Conservation (phyloP, 345 rosid species). For the Iberis pinnata region DNA sequence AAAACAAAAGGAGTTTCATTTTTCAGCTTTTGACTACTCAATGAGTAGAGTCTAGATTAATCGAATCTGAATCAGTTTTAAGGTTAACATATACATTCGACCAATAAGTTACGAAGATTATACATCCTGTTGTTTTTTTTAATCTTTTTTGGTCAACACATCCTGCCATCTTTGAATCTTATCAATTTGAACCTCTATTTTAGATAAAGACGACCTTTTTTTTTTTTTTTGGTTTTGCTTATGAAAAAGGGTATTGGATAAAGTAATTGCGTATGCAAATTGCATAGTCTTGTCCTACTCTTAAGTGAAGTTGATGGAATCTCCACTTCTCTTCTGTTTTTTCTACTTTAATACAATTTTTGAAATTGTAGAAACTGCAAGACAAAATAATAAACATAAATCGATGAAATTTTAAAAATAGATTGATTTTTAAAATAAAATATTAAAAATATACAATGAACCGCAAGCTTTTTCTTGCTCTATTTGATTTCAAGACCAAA, state of each 20-base stretch:
- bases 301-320: slow-evolving; percentile 7
- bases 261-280: slow-evolving; percentile 15
- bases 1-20: slow-evolving; percentile 10
- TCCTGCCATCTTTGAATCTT: no score
- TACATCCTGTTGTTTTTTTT: not conserved
- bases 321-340: not conserved
- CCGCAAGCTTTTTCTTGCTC: no score
- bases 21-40: slow-evolving; percentile 17
- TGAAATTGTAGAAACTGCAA: no score
- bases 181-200: slow-evolving; percentile 3
- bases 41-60: slow-evolving; percentile 23
- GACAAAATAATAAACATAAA: no score
- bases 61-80: slow-evolving; percentile 9
- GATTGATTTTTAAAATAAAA: no score
- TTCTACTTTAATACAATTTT: no score
- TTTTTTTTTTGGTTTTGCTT: slow-evolving; percentile 2
- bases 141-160: no score
- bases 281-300: slow-evolving; percentile 19
- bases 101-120: slow-evolving; percentile 1
- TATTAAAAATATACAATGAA: no score
- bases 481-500: no score
- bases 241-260: slow-evolving; percentile 12
- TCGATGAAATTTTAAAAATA: no score
- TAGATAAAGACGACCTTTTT: not conserved
- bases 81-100: slow-evolving; percentile 12